These are phyloP conservation scores for Oidium heveae DNA, from an alignment of 2,329 filamentous ascomycete species.

Conservation along the genomic window DNA sequence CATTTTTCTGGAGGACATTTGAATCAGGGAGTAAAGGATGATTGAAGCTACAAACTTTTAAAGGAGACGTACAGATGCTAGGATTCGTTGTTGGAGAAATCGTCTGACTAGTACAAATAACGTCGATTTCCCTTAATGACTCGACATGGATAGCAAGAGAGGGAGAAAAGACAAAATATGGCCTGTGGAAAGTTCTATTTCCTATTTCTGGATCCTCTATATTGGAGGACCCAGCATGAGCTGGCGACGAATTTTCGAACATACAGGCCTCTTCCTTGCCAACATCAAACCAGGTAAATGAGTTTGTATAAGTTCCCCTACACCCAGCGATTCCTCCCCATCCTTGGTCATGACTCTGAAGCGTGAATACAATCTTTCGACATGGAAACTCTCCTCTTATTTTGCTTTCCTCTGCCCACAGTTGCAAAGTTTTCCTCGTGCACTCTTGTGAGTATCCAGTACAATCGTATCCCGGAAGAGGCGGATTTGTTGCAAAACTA, in stretches of 20 bases:
- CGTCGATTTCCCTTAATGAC: background rate
- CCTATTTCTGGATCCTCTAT: background rate
- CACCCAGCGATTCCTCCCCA: constrained; percentile 18
- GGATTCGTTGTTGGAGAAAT: constrained; percentile 1
- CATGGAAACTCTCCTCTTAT: constrained; percentile 20
- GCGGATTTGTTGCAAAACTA: constrained; percentile 2
- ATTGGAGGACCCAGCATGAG: background rate
- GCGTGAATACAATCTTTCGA: constrained; percentile 34
- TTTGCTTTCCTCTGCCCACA: constrained; percentile 5
- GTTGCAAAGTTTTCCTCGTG: constrained; percentile 6
- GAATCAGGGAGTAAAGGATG: constrained; percentile 16
- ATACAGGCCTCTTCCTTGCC: constrained; percentile 27
- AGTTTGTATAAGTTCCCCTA: constrained; percentile 19
- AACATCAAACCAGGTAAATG: constrained; percentile 38
- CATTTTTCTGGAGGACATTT: constrained; percentile 21
- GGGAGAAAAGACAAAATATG: background rate
- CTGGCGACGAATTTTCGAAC: constrained; percentile 2
- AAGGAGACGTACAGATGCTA: background rate
- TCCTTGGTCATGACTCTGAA: constrained; percentile 32
- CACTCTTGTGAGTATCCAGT: constrained; percentile 2
- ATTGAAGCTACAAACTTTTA: no score
- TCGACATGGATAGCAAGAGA: background rate
- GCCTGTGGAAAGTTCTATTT: background rate
- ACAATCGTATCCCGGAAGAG: constrained; percentile 4
- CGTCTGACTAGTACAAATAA: constrained; percentile 1